Evolutionary conservation across 2,329 filamentous ascomycete genomes (phyloP).

Genomic region (Thelonectria discophora): DNA sequence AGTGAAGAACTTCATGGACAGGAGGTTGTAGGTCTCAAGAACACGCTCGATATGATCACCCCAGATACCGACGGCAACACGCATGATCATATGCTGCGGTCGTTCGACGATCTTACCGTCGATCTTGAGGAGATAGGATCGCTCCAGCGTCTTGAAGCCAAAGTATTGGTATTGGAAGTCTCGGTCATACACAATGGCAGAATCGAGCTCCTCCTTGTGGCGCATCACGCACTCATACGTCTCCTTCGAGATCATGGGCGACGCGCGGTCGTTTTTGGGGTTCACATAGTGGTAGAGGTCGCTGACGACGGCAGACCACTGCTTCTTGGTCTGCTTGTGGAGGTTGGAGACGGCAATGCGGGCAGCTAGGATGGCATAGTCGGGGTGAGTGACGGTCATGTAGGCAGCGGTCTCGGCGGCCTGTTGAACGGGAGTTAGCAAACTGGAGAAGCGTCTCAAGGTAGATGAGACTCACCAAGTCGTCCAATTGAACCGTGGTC

Average conservation of each 20-base stretch:
- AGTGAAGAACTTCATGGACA: slow-evolving; percentile 99
- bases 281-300: slow-evolving; percentile 97
- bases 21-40: slow-evolving; percentile 97
- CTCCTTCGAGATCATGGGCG: slow-evolving; percentile 93
- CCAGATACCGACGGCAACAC: slow-evolving; percentile 96
- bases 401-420: slow-evolving; percentile 98
- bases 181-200: slow-evolving; percentile 97
- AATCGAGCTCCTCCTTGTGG: slow-evolving; percentile 97
- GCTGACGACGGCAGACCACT: slow-evolving; percentile 93
- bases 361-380: slow-evolving; percentile 97
- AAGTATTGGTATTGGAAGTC: slow-evolving; percentile 99
- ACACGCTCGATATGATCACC: slow-evolving; percentile 93
- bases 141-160: slow-evolving; percentile 98
- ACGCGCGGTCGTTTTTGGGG: slow-evolving; percentile 82
- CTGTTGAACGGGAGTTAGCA: slow-evolving; percentile 56
- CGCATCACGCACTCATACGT: slow-evolving; percentile 95
- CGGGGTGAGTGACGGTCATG: slow-evolving; percentile 99
- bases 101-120: slow-evolving; percentile 96
- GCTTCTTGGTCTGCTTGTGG: slow-evolving; percentile 99
- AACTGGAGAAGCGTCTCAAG: slow-evolving; percentile 7
- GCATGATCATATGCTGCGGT: slow-evolving; percentile 99
- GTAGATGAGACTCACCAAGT: slow-evolving; percentile 75
- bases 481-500: slow-evolving; percentile 94
- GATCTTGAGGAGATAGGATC: slow-evolving; percentile 95
- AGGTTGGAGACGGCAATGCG: slow-evolving; percentile 99